A percentile compares a stretch with the other conserved stretches of the same genome.
Evolutionary conservation across 805 yeast genomes (phyloP).

Genomic region (Kuraishia ogatae): DNA sequence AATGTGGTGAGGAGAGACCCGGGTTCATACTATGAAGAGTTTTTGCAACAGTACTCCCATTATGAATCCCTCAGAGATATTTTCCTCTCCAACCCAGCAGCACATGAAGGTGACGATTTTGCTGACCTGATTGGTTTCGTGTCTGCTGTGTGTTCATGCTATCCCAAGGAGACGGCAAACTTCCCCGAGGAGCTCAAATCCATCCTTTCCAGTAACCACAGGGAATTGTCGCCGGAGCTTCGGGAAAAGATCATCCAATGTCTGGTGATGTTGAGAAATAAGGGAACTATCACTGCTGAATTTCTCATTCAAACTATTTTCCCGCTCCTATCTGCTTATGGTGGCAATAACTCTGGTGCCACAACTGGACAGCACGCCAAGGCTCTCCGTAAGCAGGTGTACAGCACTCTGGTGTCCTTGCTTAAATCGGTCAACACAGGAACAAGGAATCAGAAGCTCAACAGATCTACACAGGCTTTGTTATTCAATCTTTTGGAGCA

Average conservation of each 20-base stretch:
- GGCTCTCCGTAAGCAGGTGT: constrained; percentile 74
- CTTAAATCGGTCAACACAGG: constrained; percentile 80
- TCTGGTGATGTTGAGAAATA: constrained; percentile 83
- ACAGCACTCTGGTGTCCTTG: constrained; percentile 67
- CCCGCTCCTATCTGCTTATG: constrained; percentile 72
- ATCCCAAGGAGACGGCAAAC: constrained; percentile 76
- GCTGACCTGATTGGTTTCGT: constrained; percentile 84
- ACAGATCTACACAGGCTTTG: constrained; percentile 85
- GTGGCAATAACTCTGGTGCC: constrained; percentile 35
- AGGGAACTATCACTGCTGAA: constrained; percentile 72
- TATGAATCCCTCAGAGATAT: constrained; percentile 88
- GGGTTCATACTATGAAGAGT: constrained; percentile 88
- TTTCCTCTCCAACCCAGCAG: constrained; percentile 61
- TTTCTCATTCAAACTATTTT: constrained; percentile 76
- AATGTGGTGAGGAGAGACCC: constrained; percentile 93
- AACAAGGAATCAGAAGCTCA: constrained; percentile 83
- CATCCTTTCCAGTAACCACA: constrained; percentile 66
- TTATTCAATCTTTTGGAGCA: constrained; percentile 81
- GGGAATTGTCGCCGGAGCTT: constrained; percentile 72
- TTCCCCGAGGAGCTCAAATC: constrained; percentile 77
- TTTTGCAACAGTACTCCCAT: constrained; percentile 85
- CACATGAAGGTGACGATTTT: constrained; percentile 58
- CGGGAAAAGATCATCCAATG: constrained; percentile 89
- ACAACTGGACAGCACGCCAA: constrained; percentile 61
- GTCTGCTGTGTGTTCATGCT: constrained; percentile 85